Percentiles rank a stretch among this genome's conserved stretches.
phyloP scores from a whole-genome alignment of 345 rosid genomes.

The Populus ilicifolia region DNA sequence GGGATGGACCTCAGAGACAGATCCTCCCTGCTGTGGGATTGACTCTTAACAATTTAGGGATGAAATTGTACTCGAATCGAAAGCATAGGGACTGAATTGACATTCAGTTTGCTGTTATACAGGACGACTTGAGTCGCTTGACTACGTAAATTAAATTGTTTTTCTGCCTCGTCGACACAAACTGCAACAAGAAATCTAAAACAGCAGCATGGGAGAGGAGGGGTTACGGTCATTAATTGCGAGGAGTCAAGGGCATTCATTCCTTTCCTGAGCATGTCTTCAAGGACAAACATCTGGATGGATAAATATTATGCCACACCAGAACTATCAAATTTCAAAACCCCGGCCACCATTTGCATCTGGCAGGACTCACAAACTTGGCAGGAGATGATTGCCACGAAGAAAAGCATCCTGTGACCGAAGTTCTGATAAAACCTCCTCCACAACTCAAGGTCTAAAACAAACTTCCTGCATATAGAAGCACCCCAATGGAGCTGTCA shows the following conservation, averaged over 20 bases:
- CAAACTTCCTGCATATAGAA: neutral
- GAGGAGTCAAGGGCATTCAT: neutral
- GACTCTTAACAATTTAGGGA: neutral
- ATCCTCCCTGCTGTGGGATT: neutral
- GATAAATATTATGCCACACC: neutral
- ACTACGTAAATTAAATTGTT: neutral
- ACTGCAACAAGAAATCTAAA: neutral
- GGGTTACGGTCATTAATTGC: neutral
- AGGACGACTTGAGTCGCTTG: neutral
- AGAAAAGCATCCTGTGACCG: neutral
- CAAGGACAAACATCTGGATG: neutral
- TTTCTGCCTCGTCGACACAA: no score
- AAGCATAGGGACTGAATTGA: neutral
- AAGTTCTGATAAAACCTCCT: neutral
- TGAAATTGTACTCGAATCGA: neutral
- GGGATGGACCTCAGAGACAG: neutral
- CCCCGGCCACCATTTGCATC: neutral
- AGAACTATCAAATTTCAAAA: neutral
- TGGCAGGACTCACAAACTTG: neutral
- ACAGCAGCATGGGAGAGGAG: neutral
- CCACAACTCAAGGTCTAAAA: neutral
- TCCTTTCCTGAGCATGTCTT: neutral
- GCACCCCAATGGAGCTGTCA: constrained; percentile 13
- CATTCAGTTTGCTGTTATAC: neutral
- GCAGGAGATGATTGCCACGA: neutral